Percentiles rank a stretch among this genome's conserved stretches.
These are phyloP conservation scores for Catharanthus roseus DNA, from an alignment of 257 asterid species.

Conservation along the genomic window DNA sequence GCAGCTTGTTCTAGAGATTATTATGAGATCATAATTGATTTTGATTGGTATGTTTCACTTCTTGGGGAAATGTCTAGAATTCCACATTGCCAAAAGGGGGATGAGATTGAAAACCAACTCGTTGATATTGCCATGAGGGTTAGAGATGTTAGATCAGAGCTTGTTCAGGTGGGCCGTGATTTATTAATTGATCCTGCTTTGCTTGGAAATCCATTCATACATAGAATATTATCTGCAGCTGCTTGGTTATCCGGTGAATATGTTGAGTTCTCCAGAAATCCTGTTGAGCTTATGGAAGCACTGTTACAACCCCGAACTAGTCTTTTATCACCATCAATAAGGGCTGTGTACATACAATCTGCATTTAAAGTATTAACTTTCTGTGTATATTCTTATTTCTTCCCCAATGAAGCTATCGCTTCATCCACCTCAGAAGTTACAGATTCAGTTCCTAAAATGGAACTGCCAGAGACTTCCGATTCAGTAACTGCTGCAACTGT, in stretches of 20 bases:
- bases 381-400: slow-evolving; percentile 48
- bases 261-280: slow-evolving; percentile 73
- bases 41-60: slow-evolving; percentile 84
- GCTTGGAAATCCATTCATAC: slow-evolving; percentile 71
- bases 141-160: slow-evolving; percentile 79
- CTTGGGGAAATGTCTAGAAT: slow-evolving; percentile 89
- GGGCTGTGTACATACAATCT: slow-evolving; percentile 79
- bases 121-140: slow-evolving; percentile 94
- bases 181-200: slow-evolving; percentile 92
- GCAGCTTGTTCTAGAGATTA: slow-evolving; percentile 65
- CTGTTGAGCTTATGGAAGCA: slow-evolving; percentile 83
- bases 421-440: slow-evolving; percentile 27
- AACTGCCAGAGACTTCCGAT: slow-evolving; percentile 32
- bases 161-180: slow-evolving; percentile 76
- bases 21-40: slow-evolving; percentile 71
- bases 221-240: slow-evolving; percentile 71
- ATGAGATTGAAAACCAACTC: slow-evolving; percentile 69
- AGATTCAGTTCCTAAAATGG: slow-evolving; percentile 24
- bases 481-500: slow-evolving; percentile 22
- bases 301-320: slow-evolving; percentile 77
- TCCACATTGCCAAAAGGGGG: slow-evolving; percentile 83
- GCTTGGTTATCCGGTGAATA: slow-evolving; percentile 94
- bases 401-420: slow-evolving; percentile 33
- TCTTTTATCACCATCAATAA: slow-evolving; percentile 65
- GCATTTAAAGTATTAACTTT: slow-evolving; percentile 71